Base-by-base conservation (phyloP, 768 basidiomycete genomes). In the Sutorius australiensis region DNA sequence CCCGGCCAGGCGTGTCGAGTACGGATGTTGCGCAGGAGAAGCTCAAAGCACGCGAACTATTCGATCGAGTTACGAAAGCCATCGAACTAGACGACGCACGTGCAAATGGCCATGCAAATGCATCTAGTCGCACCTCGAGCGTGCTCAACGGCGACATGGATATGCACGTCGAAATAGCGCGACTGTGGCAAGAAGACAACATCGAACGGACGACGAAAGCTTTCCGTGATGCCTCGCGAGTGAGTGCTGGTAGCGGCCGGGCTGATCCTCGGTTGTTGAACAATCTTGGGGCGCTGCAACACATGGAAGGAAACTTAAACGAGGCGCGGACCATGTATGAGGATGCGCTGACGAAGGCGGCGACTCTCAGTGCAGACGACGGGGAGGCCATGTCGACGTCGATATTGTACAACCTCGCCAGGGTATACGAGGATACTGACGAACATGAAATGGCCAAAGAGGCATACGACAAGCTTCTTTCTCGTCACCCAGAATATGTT, bases 401-500 rank as follows among this genome's bases (percentile, higher is more conserved):
- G 0, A 81, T 94, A 24, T 72, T 94, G 41, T 98, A 92, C 72
- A 99, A 99, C 65, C 82, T 98, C 21, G 97, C 89, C 0, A 77
- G 94, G 53, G 86, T 89, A 14, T 95, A 93, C 61, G 97, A 99
- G 68, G 92, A 93, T 43, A 76, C 81, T 48, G 87, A 87, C 1
- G 86, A 91, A 33, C 77, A 79, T 5, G 76, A 71, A 2, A 77
- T 86, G 55, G 95, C 95, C 2, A 85, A 79, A 57, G 90, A 88
- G 59, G 92, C 91, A 2, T 98, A 95, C 61, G 82, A 86, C 44
- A 92, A 93, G 69, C 76, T 98, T 9, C 71, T 98, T 33, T 74
- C 82, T n/a, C 79, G 88, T 48, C 95, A 98, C 75, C 92, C 95
- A 1, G 97, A 98, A 72, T 98, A 95, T 66, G 81, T 94, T 21